Base-by-base conservation (phyloP, 495 filamentous ascomycete genomes). In the Podospora fimiseda region DNA sequence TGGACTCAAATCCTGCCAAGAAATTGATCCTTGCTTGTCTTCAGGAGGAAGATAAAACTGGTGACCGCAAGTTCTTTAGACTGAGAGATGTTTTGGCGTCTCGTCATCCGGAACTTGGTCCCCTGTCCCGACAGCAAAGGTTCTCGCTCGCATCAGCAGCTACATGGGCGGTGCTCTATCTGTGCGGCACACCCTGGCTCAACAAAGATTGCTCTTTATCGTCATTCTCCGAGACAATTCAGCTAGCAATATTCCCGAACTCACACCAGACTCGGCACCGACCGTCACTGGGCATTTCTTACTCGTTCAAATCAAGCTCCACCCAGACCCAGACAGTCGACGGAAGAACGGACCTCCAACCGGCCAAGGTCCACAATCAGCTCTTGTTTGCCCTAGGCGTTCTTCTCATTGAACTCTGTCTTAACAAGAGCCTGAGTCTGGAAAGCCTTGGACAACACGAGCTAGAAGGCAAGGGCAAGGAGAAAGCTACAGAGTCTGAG, bases 101-200 rank as follows among this genome's bases (percentile, higher is more conserved):
- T 6, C 9, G 6, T 46, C 43, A 18, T 13, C 43, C 9, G 15
- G 20, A 46, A 22, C 43, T 23, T 21, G 21, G 20, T 18, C 43
- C 20, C 27, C 15, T 46, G 43, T 46, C 51, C 11, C 40, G 51
- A 22, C 44, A 45, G 24, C 22, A 53, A n/a, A 16, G 51, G 14
- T 39, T 53, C 15, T 23, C 41, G 8, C 36, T 53, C 24, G 51
- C 51, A 8, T 40, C 51, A 8, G 51, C 51, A 22, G 38, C 51
- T 4, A 46, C 41, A 15, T 53, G 51, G 51, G 51, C 51, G 8
- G 51, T 39, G 9, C 42, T 53, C 14, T 53, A 53, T 33, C 41
- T 53, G 7, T 53, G 51, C 19, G 51, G 42, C 15, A 53, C 51
- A 14, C 51, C 41, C 4, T 53, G 42, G 51, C 41, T 53, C 15